Evolutionary conservation across 305 asterid genomes (phyloP).

Genomic region (Fraxinus latifolia): DNA sequence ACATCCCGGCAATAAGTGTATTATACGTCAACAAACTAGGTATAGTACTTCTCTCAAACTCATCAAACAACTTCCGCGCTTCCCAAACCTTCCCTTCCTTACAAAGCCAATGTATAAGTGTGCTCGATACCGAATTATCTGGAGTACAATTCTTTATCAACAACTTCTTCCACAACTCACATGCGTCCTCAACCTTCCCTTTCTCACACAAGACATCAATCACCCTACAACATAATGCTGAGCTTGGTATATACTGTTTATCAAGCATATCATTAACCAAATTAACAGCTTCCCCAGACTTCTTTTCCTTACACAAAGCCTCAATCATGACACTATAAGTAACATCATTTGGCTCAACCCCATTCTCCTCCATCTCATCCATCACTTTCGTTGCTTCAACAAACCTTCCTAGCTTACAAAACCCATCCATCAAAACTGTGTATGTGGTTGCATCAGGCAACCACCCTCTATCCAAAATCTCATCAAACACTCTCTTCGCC

Average conservation of each 20-base stretch:
- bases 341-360: constrained; percentile 75
- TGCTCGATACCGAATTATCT: constrained; percentile 59
- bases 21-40: constrained; percentile 79
- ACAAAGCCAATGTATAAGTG: constrained; percentile 81
- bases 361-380: constrained; percentile 89
- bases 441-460: constrained; percentile 80
- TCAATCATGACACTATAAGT: constrained; percentile 78
- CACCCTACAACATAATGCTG: constrained; percentile 66
- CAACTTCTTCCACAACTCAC: constrained; percentile 62
- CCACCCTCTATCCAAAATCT: constrained; percentile 73
- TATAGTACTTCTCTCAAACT: constrained; percentile 64
- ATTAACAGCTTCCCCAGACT: constrained; percentile 68
- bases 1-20: constrained; percentile 77
- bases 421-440: constrained; percentile 81
- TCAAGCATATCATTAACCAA: constrained; percentile 78
- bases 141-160: constrained; percentile 74
- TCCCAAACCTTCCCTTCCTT: constrained; percentile 67
- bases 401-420: constrained; percentile 57
- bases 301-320: constrained; percentile 71
- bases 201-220: constrained; percentile 68
- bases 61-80: constrained; percentile 75
- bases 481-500: constrained; percentile 65
- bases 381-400: constrained; percentile 74
- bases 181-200: constrained; percentile 69
- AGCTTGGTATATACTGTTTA: constrained; percentile 58